These are phyloP conservation scores for Penicillium riverlandense DNA, from an alignment of 495 filamentous ascomycete species.

Conservation along the genomic window DNA sequence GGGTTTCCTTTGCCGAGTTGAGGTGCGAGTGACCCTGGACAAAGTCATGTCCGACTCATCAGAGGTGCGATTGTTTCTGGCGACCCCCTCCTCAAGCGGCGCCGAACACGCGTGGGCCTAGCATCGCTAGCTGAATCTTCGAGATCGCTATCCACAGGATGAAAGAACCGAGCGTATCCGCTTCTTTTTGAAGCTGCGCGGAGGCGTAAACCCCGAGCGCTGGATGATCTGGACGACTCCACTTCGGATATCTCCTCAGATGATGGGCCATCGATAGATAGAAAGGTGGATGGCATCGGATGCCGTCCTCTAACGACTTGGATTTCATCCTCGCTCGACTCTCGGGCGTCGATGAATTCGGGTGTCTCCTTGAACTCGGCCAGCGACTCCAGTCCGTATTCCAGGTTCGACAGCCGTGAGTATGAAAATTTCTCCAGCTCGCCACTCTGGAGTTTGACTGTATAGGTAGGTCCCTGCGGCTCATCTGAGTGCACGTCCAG, in stretches of 20 bases:
- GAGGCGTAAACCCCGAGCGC: too few relatives aligned
- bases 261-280: neutral
- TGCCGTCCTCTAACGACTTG: neutral
- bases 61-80: conserved; percentile 15
- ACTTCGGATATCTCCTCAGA: conserved; percentile 1
- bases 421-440: conserved; percentile 29
- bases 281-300: conserved; percentile 2
- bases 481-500: conserved; percentile 25
- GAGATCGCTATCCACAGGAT: neutral
- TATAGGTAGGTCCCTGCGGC: conserved; percentile 21
- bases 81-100: conserved; percentile 13
- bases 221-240: too few relatives aligned
- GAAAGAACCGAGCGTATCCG: too few relatives aligned
- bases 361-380: conserved; percentile 11
- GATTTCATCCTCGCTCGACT: conserved; percentile 9
- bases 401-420: conserved; percentile 19
- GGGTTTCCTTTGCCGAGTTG: conserved; percentile 18
- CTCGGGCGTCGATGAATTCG: neutral
- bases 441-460: conserved; percentile 39
- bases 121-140: neutral
- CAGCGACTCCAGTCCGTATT: conserved; percentile 26
- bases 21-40: conserved; percentile 13
- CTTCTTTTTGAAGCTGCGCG: too few relatives aligned
- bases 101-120: neutral
- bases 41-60: neutral